Conservation (phyloP, 1,284 basidiomycete genomes). For the Baeospora myosura region DNA sequence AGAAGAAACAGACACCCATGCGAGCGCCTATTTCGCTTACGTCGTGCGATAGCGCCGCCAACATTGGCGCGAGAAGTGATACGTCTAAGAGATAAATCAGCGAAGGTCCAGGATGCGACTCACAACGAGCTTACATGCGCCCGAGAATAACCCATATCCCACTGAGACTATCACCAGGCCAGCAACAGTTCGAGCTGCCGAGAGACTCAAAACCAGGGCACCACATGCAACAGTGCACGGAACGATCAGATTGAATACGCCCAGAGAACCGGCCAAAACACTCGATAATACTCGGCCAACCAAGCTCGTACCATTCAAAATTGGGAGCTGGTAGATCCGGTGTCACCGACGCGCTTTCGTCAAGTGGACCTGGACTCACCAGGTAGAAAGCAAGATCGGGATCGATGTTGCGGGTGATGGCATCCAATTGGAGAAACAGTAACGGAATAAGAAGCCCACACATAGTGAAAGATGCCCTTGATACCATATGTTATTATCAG, state of each 20-base stretch:
- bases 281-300: conserved; percentile 21
- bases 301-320: conserved; percentile 24
- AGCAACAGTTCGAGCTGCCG: conserved; percentile 21
- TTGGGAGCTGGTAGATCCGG: conserved; percentile 20
- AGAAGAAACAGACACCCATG: conserved; percentile 32
- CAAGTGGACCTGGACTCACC: conserved; percentile 11
- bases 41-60: conserved; percentile 25
- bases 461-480: conserved; percentile 10
- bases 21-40: conserved; percentile 35
- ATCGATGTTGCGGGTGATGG: conserved; percentile 15
- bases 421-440: conserved; percentile 19
- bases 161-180: conserved; percentile 26
- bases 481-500: conserved; percentile 7
- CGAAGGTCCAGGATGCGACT: not conserved
- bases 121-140: conserved; percentile 23
- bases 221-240: conserved; percentile 15
- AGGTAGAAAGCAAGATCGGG: conserved; percentile 20
- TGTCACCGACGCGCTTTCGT: conserved; percentile 4
- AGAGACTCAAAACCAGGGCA: conserved; percentile 25
- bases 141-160: conserved; percentile 33
- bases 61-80: conserved; percentile 12
- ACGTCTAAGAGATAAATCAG: conserved; percentile 7
- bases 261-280: conserved; percentile 17
- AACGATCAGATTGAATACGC: conserved; percentile 24
- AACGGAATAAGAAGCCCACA: conserved; percentile 2